These are phyloP conservation scores for Leishmania martiniquensis DNA, from an alignment of 208 protist species.

Conservation along the genomic window DNA sequence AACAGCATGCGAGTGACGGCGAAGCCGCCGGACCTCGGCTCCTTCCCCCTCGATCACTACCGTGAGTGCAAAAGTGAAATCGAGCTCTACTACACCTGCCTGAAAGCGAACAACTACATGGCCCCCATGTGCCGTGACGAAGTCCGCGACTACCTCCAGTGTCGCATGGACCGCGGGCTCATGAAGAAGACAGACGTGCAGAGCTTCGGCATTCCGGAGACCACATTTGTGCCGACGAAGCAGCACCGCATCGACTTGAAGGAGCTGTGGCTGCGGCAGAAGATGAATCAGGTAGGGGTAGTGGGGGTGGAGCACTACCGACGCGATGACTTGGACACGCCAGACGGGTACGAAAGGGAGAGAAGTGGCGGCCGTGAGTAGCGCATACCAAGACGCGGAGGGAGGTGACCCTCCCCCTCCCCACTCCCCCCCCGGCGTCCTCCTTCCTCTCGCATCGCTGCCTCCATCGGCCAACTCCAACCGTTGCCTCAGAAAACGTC, in stretches of 20 bases:
- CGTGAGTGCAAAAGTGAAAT: conserved; percentile 88
- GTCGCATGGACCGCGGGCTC: conserved; percentile 85
- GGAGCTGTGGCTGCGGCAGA: conserved; percentile 79
- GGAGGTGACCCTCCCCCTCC: too few relatives aligned
- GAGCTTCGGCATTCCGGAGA: conserved; percentile 78
- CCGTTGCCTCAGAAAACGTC: too few relatives aligned
- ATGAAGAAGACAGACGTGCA: conserved; percentile 83
- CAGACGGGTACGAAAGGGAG: conserved; percentile 66
- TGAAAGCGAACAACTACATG: conserved; percentile 83
- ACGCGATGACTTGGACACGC: conserved; percentile 60
- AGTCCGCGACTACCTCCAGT: conserved; percentile 78
- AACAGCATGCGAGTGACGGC: conserved; percentile 59
- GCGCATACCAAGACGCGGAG: too few relatives aligned
- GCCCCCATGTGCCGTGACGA: conserved; percentile 85
- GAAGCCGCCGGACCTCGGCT: conserved; percentile 82
- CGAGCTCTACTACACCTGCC: conserved; percentile 77
- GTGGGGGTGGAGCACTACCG: conserved; percentile 82
- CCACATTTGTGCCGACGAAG: conserved; percentile 80
- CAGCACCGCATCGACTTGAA: conserved; percentile 76
- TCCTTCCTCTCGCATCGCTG: background rate
- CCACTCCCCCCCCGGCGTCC: background rate
- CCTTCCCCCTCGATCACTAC: conserved; percentile 92
- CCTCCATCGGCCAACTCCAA: background rate
- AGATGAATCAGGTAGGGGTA: conserved; percentile 74
- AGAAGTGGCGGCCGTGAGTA: conserved; percentile 19